Evolutionary conservation across 1,284 basidiomycete species (phyloP).

Genomic region (Moniliophthora roreri): DNA sequence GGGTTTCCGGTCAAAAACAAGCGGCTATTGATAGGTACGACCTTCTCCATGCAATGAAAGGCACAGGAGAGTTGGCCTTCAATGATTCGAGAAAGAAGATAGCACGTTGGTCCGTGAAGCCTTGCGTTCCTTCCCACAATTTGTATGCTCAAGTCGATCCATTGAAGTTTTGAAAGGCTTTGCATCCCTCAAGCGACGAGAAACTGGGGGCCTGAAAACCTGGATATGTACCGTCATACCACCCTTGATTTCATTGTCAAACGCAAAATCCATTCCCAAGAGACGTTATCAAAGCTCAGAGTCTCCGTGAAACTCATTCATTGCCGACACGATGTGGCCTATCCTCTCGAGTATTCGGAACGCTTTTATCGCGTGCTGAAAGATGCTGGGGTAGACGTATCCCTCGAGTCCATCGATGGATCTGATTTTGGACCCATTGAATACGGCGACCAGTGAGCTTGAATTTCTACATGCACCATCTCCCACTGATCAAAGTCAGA

Average conservation of each 20-base stretch:
- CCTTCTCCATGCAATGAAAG: neutral
- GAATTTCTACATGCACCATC: neutral
- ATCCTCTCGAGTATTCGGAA: conserved; percentile 23
- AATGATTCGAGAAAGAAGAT: conserved; percentile 1
- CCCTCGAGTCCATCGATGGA: conserved; percentile 2
- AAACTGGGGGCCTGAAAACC: conserved; percentile 4
- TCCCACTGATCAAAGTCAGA: neutral
- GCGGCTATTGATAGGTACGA: no score
- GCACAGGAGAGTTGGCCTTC: conserved; percentile 6
- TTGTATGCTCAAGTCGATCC: neutral
- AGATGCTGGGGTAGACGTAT: conserved; percentile 5
- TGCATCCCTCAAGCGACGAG: neutral
- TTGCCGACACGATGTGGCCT: conserved; percentile 33
- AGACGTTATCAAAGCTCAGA: conserved; percentile 18
- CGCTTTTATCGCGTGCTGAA: neutral
- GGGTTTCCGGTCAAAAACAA: no score
- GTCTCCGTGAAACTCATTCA: conserved; percentile 34
- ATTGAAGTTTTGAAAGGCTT: neutral
- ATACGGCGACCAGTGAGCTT: conserved; percentile 6
- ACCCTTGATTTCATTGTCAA: conserved; percentile 9
- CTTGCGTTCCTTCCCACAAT: neutral
- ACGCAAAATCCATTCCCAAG: conserved; percentile 2
- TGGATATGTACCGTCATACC: neutral
- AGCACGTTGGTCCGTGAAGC: conserved; percentile 2
- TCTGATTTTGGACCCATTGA: conserved; percentile 10